These are phyloP conservation scores for Hyphopichia wangnamkhiaoensis DNA, from an alignment of 1,139 yeast genomes.

Conservation along the genomic window DNA sequence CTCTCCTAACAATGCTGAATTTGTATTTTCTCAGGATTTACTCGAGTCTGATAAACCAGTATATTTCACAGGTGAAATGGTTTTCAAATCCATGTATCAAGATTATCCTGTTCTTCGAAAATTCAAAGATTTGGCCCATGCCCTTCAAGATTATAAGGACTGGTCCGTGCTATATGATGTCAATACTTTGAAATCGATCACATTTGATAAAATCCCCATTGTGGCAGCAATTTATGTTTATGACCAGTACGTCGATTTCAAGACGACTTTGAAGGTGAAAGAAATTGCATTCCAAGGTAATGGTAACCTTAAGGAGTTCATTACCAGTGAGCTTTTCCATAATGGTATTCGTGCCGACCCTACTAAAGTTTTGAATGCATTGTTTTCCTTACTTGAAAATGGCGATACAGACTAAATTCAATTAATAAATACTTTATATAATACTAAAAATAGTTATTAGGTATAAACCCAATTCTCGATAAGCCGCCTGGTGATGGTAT, in stretches of 20 bases:
- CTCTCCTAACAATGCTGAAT: conserved; percentile 24
- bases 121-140: conserved; percentile 41
- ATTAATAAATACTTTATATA: conserved; percentile 1
- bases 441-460: conserved; percentile 31
- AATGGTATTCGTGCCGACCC: conserved; percentile 51
- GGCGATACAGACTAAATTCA: conserved; percentile 41
- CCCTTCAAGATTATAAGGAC: conserved; percentile 36
- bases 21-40: conserved; percentile 18
- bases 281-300: conserved; percentile 26
- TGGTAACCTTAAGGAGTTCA: conserved; percentile 41
- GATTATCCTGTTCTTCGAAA: conserved; percentile 46
- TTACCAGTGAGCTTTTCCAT: conserved; percentile 55
- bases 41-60: conserved; percentile 20
- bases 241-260: conserved; percentile 58
- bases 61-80: conserved; percentile 63
- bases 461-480: conserved; percentile 43
- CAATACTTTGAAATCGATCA: conserved; percentile 24
- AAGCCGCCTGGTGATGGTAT: conserved; percentile 11
- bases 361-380: conserved; percentile 37
- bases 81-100: conserved; percentile 49
- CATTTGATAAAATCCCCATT: conserved; percentile 45
- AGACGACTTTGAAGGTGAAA: conserved; percentile 36
- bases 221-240: conserved; percentile 51
- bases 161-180: conserved; percentile 49
- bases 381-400: conserved; percentile 39